Conservation (phyloP, 768 basidiomycete genomes). For the Tylopilus balloui region DNA sequence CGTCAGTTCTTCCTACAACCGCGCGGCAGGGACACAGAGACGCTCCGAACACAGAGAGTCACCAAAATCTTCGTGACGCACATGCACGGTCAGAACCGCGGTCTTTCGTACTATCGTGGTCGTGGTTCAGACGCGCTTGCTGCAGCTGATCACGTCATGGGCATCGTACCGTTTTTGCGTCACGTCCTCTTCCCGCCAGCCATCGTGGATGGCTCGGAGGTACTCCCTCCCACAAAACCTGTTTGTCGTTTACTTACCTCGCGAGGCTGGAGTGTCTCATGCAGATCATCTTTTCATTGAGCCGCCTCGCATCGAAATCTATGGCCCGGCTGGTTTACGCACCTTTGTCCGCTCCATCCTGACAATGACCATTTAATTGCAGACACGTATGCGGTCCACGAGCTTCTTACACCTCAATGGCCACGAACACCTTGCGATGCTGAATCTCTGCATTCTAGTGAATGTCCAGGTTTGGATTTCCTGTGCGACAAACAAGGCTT, state of each 20-base stretch:
- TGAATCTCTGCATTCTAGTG: constrained; percentile 54
- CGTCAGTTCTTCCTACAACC: constrained; percentile 63
- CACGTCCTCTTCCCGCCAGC: constrained; percentile 49
- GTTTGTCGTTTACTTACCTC: constrained; percentile 2
- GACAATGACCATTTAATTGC: constrained; percentile 62
- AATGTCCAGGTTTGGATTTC: constrained; percentile 61
- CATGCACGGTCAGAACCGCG: constrained; percentile 58
- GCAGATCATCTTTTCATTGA: constrained; percentile 13
- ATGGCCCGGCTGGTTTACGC: constrained; percentile 76
- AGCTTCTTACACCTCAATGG: constrained; percentile 61
- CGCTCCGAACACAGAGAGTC: constrained; percentile 45
- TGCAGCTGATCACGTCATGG: constrained; percentile 71
- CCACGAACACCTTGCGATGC: constrained; percentile 46
- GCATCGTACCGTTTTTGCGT: constrained; percentile 62
- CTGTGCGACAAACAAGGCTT: constrained; percentile 50
- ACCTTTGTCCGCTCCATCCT: constrained; percentile 68
- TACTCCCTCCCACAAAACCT: constrained; percentile 9
- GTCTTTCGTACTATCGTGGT: not conserved
- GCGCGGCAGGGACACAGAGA: constrained; percentile 21
- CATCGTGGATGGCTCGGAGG: constrained; percentile 12
- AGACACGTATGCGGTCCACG: constrained; percentile 71
- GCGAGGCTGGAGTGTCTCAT: not conserved
- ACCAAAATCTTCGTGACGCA: constrained; percentile 79
- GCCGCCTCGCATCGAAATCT: constrained; percentile 60
- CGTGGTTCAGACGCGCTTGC: not conserved